phyloP scores from a whole-genome alignment of 345 rosid genomes.

The Camelina sativa region DNA sequence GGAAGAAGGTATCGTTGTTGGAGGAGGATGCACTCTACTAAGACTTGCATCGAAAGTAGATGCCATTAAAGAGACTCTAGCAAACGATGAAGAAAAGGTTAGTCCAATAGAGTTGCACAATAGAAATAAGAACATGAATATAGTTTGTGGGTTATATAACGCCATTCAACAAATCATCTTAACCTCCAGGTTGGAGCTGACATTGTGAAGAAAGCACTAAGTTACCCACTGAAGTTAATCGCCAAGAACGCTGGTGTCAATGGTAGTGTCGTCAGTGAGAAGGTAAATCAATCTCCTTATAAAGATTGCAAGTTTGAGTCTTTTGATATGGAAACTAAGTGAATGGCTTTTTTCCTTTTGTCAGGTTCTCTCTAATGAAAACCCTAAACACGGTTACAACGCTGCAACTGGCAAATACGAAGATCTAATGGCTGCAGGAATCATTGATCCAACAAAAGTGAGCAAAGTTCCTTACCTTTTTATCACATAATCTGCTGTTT shows the following conservation, averaged over 20 bases:
- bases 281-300: slow-evolving; percentile 44
- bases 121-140: background rate
- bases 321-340: slow-evolving; percentile 16
- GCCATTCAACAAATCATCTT: background rate
- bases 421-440: slow-evolving; percentile 92
- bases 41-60: slow-evolving; percentile 71
- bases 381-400: slow-evolving; percentile 74
- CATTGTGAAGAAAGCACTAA: slow-evolving; percentile 79
- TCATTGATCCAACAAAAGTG: slow-evolving; percentile 92
- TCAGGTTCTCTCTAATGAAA: slow-evolving; percentile 72
- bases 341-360: background rate
- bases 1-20: slow-evolving; percentile 88
- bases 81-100: slow-evolving; percentile 86
- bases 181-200: slow-evolving; percentile 80
- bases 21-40: slow-evolving; percentile 79
- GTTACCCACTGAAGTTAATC: slow-evolving; percentile 83
- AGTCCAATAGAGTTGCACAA: background rate
- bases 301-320: slow-evolving; percentile 12
- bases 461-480: slow-evolving; percentile 15
- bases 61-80: slow-evolving; percentile 68
- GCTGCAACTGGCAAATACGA: slow-evolving; percentile 89
- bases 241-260: slow-evolving; percentile 94
- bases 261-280: slow-evolving; percentile 90
- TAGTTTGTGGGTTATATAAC: background rate
- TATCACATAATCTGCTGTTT: background rate